Percentiles rank a stretch among this genome's conserved stretches.
Conservation (phyloP, 2,329 filamentous ascomycete genomes). For the Coleophoma cylindrospora region DNA sequence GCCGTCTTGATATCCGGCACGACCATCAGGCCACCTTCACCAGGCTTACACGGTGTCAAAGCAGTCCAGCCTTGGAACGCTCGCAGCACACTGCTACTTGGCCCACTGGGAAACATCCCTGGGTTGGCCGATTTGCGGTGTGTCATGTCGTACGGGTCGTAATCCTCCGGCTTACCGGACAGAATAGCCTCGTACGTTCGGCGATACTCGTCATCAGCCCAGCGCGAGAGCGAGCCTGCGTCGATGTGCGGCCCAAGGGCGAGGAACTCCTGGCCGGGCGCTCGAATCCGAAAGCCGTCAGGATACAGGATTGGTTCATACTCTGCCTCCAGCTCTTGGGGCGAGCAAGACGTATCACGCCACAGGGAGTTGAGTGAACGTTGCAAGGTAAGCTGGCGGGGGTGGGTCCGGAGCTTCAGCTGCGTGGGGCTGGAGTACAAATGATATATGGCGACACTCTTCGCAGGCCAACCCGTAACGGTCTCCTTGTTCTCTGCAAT, state of each 20-base stretch:
- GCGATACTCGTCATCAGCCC: constrained; percentile 32
- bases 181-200: constrained; percentile 28
- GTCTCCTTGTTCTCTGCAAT: neutral
- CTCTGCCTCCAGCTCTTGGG: constrained; percentile 11
- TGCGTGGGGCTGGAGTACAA: constrained; percentile 33
- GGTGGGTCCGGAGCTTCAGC: constrained; percentile 29
- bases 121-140: constrained; percentile 28
- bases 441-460: constrained; percentile 31
- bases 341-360: constrained; percentile 22
- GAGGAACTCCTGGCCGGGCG: constrained; percentile 29
- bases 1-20: constrained; percentile 29
- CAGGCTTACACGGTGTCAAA: constrained; percentile 26
- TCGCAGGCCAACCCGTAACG: constrained; percentile 26
- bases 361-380: constrained; percentile 31
- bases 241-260: constrained; percentile 37
- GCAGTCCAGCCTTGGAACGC: constrained; percentile 36
- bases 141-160: constrained; percentile 31
- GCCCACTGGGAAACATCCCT: constrained; percentile 27
- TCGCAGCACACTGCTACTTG: constrained; percentile 31
- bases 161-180: constrained; percentile 1
- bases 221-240: constrained; percentile 34
- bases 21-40: constrained; percentile 32
- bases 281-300: constrained; percentile 31
- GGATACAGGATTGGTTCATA: constrained; percentile 29
- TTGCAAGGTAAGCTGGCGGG: constrained; percentile 30